Evolutionary conservation across 345 rosid genomes (phyloP).

Genomic region (Cardamine occulta): DNA sequence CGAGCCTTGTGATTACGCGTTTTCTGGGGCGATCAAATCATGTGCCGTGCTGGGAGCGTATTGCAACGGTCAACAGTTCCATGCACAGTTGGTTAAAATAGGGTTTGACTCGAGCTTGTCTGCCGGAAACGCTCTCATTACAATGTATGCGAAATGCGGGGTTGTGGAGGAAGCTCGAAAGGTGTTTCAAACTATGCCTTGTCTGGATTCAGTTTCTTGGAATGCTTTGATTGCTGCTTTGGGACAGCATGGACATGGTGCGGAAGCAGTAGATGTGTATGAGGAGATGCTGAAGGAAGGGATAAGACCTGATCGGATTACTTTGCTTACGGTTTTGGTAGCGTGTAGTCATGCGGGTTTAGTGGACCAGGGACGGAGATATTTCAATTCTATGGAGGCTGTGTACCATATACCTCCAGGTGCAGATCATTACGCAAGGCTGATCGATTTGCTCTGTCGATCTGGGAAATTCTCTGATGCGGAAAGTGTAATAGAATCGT

Average conservation of each 20-base stretch:
- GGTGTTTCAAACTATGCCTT: constrained; percentile 43
- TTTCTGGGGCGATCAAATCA: constrained; percentile 41
- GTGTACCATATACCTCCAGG: constrained; percentile 38
- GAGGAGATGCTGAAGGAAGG: constrained; percentile 48
- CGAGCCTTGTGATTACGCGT: constrained; percentile 48
- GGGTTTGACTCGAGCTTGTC: constrained; percentile 47
- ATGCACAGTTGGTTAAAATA: constrained; percentile 41
- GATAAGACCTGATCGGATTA: constrained; percentile 46
- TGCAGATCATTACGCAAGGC: constrained; percentile 47
- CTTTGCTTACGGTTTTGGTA: constrained; percentile 45
- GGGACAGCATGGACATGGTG: constrained; percentile 49
- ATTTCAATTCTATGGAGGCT: constrained; percentile 41
- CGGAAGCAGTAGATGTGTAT: constrained; percentile 43
- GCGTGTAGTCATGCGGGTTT: constrained; percentile 49
- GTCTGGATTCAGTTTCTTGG: constrained; percentile 46
- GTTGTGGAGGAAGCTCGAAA: constrained; percentile 43
- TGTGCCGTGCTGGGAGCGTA: constrained; percentile 45
- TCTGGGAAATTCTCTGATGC: constrained; percentile 48
- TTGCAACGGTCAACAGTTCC: constrained; percentile 45
- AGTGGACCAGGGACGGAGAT: constrained; percentile 41
- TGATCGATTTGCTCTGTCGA: constrained; percentile 45
- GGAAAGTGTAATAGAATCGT: constrained; percentile 30
- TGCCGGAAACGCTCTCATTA: constrained; percentile 46
- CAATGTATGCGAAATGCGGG: constrained; percentile 50
- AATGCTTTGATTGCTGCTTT: constrained; percentile 49